phyloP scores from a whole-genome alignment of 768 basidiomycete species.

The Boletus bicolor region DNA sequence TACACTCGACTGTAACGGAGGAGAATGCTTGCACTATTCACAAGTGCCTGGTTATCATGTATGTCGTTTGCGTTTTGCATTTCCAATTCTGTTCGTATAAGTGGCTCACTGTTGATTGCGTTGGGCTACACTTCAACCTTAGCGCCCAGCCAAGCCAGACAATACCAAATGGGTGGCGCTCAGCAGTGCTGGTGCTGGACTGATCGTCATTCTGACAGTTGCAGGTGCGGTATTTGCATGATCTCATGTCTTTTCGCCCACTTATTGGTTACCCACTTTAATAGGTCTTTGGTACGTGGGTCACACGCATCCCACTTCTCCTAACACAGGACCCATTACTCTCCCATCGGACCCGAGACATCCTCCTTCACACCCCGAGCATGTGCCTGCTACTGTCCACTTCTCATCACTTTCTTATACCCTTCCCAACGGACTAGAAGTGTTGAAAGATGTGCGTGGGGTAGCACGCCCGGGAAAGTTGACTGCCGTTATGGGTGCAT shows the following conservation, averaged over 20 bases:
- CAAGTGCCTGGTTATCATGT: slow-evolving; percentile 93
- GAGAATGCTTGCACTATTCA: slow-evolving; percentile 91
- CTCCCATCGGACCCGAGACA: slow-evolving; percentile 73
- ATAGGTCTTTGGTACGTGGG: slow-evolving; percentile 91
- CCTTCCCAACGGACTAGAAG: slow-evolving; percentile 54
- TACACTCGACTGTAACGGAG: slow-evolving; percentile 79
- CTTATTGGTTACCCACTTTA: background rate
- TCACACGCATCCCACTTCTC: slow-evolving; percentile 45
- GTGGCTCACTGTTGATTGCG: background rate
- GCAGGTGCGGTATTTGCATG: slow-evolving; percentile 41
- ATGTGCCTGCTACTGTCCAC: slow-evolving; percentile 91
- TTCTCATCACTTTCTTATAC: slow-evolving; percentile 83
- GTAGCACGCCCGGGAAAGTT: slow-evolving; percentile 85
- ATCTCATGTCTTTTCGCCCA: background rate
- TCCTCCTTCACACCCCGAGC: slow-evolving; percentile 65
- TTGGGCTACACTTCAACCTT: background rate
- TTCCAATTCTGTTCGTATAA: background rate
- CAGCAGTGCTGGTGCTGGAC: slow-evolving; percentile 74
- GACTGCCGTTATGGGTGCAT: slow-evolving; percentile 96
- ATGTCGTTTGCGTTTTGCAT: slow-evolving; percentile 1
- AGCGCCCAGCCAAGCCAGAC: slow-evolving; percentile 81
- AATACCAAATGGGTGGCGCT: slow-evolving; percentile 80
- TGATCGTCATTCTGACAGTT: slow-evolving; percentile 68
- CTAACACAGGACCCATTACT: slow-evolving; percentile 67
- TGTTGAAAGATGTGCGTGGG: slow-evolving; percentile 82